phyloP scores from a whole-genome alignment of 306 rosid species.

The Cajanus cajan region DNA sequence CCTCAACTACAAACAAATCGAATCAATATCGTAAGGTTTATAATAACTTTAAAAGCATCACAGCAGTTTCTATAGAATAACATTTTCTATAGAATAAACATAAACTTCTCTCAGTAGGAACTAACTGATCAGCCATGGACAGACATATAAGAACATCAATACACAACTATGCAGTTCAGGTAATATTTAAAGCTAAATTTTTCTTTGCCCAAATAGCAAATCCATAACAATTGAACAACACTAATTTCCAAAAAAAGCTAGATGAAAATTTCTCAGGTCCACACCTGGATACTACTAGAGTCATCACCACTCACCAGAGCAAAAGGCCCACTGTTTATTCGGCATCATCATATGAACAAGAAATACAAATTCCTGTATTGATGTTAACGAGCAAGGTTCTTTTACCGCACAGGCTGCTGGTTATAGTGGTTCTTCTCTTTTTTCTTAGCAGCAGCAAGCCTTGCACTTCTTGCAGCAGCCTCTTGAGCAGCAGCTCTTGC shows the following conservation, averaged over 20 bases:
- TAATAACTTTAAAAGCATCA: slow-evolving; percentile 7
- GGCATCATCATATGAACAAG: slow-evolving; percentile 62
- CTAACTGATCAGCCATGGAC: slow-evolving; percentile 22
- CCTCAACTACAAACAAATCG: neutral
- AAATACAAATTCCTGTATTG: slow-evolving; percentile 57
- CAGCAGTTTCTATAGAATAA: slow-evolving; percentile 18
- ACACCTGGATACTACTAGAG: slow-evolving; percentile 44
- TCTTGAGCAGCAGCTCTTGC: slow-evolving; percentile 87
- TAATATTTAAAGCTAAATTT: slow-evolving; percentile 35
- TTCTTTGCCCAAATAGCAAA: slow-evolving; percentile 38
- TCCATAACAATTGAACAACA: slow-evolving; percentile 46
- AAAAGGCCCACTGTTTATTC: slow-evolving; percentile 57
- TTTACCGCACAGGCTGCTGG: slow-evolving; percentile 88
- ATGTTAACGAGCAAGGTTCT: slow-evolving; percentile 32
- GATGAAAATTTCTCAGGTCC: slow-evolving; percentile 49
- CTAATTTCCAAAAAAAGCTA: slow-evolving; percentile 35
- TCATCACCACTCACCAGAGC: slow-evolving; percentile 45
- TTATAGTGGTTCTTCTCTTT: slow-evolving; percentile 94
- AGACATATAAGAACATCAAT: slow-evolving; percentile 33
- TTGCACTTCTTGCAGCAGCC: slow-evolving; percentile 87
- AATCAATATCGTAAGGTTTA: neutral
- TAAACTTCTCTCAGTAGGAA: slow-evolving; percentile 18
- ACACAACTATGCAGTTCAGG: slow-evolving; percentile 38
- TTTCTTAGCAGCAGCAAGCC: slow-evolving; percentile 88
- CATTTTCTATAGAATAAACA: slow-evolving; percentile 22